Base-by-base conservation (phyloP, 148 eudicot genomes). In the Nepenthes mirabilis region DNA sequence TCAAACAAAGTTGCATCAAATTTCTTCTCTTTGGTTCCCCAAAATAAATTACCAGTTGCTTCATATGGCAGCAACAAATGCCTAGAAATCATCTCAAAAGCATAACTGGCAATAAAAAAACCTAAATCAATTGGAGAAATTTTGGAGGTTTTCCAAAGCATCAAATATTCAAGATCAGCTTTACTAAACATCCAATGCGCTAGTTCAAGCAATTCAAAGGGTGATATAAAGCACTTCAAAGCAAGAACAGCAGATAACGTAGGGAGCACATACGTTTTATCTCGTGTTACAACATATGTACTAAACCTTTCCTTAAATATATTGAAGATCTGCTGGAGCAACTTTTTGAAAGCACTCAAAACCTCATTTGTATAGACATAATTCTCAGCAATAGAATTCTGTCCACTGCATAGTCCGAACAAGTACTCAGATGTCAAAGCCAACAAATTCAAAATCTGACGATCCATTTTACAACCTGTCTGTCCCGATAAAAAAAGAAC, bases 171-270 rank as follows among this genome's bases (percentile, higher is more conserved):
- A 8, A 65, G 63, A 51, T 79, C 76, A 61, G 72, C 72, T 70
- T 59, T 71, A 59, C 74, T 64, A 43, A 93, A 59, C 68, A 84
- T 72, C 94, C 94, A 86, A 48, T 71, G 65, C 64, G 74, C 91
- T 65, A 89, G 65, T 58, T 84, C 83, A 74, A 93, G 91, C 72
- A 89, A 74, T 68, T 80, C 83, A 65, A 68, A 65, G 47, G 99
- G 99, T 67, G 96, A 78, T 55, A 81, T 71, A 66, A 80, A 82
- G 6, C 59, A 77, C 73, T 77, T 70, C 68, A 86, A 75, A 71
- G 65, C 61, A 71, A 80, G 78, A 55, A 89, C 63, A 43, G 79
- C 76, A 71, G 61, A 70, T 47, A 89, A 73, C 58, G 79, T 60
- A 14, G 91, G 91, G 47, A 82, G 63, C 59, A 86, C 69, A 58